Evolutionary conservation across 768 basidiomycete species (phyloP).

Genomic region (Mycena chlorophos): DNA sequence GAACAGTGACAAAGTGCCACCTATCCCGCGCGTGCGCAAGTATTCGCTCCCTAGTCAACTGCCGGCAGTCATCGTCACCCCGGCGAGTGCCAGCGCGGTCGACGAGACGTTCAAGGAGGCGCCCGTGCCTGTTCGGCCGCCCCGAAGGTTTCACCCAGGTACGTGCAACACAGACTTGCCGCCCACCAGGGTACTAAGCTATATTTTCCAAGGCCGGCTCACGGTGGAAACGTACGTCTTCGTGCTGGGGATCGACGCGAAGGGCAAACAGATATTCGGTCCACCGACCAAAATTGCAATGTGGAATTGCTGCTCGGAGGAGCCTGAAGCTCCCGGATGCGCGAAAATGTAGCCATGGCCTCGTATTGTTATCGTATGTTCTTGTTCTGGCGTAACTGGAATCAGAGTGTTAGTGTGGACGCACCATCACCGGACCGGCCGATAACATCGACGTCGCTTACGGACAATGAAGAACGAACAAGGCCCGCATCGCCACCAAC

Average conservation of each 20-base stretch:
- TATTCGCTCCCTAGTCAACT: not conserved
- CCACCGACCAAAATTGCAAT: constrained; percentile 37
- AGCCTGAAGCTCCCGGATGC: constrained; percentile 41
- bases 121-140: not conserved
- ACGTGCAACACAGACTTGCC: not conserved
- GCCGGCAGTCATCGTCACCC: not conserved
- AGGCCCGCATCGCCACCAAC: not conserved
- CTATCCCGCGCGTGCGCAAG: not conserved
- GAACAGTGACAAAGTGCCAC: not conserved
- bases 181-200: not conserved
- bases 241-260: constrained; percentile 25
- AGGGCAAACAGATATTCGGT: constrained; percentile 19
- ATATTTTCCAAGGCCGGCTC: constrained; percentile 32
- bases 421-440: too few relatives aligned
- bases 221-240: constrained; percentile 44
- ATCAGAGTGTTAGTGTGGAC: too few relatives aligned
- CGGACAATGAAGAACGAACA: not conserved
- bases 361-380: too few relatives aligned
- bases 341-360: constrained; percentile 21
- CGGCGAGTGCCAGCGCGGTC: not conserved
- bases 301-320: constrained; percentile 52
- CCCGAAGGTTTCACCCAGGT: not conserved
- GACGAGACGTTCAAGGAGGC: not conserved
- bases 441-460: too few relatives aligned
- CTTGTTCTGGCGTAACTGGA: too few relatives aligned